A percentile compares a stretch with the other conserved stretches of the same genome.
These are phyloP conservation scores for Hordeum marinum DNA, from an alignment of 176 grass and related monocot species.

Conservation along the genomic window DNA sequence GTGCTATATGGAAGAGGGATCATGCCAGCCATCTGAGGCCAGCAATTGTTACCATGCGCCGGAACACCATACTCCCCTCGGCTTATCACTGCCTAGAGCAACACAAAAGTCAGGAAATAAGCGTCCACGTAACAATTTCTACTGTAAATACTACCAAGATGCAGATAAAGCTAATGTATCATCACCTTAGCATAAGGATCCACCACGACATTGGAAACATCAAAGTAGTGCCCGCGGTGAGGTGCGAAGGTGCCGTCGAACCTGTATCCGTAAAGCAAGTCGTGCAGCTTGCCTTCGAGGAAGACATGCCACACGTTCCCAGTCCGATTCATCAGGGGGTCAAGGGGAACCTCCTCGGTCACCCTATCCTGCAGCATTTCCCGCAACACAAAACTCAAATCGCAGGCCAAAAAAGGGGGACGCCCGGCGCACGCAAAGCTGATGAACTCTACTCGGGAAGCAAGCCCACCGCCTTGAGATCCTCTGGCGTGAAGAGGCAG, in stretches of 20 bases:
- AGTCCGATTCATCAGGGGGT: slow-evolving; percentile 56
- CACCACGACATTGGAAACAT: slow-evolving; percentile 54
- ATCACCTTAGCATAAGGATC: slow-evolving; percentile 97
- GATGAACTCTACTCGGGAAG: neutral
- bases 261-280: slow-evolving; percentile 78
- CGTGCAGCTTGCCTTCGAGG: slow-evolving; percentile 43
- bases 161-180: neutral
- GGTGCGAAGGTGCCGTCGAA: slow-evolving; percentile 75
- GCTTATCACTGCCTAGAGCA: slow-evolving; percentile 64
- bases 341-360: slow-evolving; percentile 62
- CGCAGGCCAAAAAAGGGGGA: neutral
- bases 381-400: neutral
- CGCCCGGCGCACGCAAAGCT: neutral
- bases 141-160: neutral
- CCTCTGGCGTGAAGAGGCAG: slow-evolving; percentile 68
- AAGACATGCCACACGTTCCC: slow-evolving; percentile 85
- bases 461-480: slow-evolving; percentile 51
- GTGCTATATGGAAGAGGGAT: slow-evolving; percentile 45
- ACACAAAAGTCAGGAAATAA: slow-evolving; percentile 7
- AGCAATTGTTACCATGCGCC: slow-evolving; percentile 43
- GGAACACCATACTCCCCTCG: slow-evolving; percentile 56
- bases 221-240: slow-evolving; percentile 49
- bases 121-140: neutral
- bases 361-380: slow-evolving; percentile 39
- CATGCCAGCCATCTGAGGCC: slow-evolving; percentile 94